These are phyloP conservation scores for Pseudogymnoascus pannorum DNA, from an alignment of 2,329 filamentous ascomycete genomes.

Conservation along the genomic window DNA sequence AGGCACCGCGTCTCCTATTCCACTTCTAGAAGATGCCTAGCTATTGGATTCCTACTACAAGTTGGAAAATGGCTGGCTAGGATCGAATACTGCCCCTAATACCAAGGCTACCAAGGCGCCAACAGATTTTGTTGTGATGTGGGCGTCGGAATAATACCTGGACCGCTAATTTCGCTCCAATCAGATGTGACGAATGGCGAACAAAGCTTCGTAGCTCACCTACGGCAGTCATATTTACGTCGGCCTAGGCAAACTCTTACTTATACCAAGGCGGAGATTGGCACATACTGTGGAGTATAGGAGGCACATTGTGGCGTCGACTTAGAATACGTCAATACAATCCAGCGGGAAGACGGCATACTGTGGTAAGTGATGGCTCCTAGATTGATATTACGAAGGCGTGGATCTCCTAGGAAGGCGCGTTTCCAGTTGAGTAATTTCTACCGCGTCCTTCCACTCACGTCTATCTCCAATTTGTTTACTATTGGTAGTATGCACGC, in stretches of 20 bases:
- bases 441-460: not conserved
- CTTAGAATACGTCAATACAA: not conserved
- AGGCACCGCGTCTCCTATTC: not conserved
- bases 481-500: not conserved
- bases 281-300: not conserved
- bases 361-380: not conserved
- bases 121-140: not conserved
- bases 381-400: not conserved
- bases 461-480: not conserved
- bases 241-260: not conserved
- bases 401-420: not conserved
- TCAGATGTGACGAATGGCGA: not conserved
- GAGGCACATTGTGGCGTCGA: not conserved
- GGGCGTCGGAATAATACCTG: not conserved
- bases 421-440: not conserved
- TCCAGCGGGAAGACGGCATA: not conserved
- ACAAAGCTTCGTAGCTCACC: not conserved
- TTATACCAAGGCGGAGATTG: not conserved
- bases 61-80: conserved; percentile 2
- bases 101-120: conserved; percentile 3
- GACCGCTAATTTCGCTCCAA: conserved; percentile 4
- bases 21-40: not conserved
- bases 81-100: not conserved
- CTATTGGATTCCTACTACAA: not conserved
- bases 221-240: not conserved